Conservation (phyloP, 805 yeast species). For the Saccharomycopsis amapae region DNA sequence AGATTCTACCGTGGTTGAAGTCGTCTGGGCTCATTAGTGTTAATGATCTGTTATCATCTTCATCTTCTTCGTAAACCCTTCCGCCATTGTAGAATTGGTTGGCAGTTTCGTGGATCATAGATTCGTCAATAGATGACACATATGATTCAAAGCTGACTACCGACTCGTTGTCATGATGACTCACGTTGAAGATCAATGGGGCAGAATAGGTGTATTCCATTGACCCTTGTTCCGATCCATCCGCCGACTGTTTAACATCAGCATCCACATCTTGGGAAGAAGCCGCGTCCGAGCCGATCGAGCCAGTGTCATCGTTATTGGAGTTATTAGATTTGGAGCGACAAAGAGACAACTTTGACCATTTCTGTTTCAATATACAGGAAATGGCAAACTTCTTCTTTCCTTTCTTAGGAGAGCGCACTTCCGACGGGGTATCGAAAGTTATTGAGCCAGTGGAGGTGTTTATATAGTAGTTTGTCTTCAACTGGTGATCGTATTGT, state of each 20-base stretch:
- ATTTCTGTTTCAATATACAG: not conserved
- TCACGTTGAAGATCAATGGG: not conserved
- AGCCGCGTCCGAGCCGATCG: not conserved
- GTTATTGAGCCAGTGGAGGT: conserved; percentile 9
- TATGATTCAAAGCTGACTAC: conserved; percentile 16
- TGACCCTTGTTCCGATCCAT: not conserved
- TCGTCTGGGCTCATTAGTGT: conserved; percentile 21
- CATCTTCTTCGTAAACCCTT: not conserved
- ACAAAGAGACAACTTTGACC: conserved; percentile 2
- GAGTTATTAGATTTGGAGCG: not conserved
- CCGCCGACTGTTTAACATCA: not conserved
- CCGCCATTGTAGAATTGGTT: conserved; percentile 12
- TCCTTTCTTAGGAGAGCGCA: not conserved
- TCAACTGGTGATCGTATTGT: conserved; percentile 12
- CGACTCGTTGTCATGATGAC: not conserved
- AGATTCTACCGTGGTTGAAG: not conserved
- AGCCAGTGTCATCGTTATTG: not conserved
- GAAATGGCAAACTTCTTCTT: conserved; percentile 2
- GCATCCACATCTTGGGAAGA: not conserved
- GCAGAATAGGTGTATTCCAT: not conserved
- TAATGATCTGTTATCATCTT: not conserved
- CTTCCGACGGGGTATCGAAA: conserved; percentile 18
- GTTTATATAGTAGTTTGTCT: conserved; percentile 11
- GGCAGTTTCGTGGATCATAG: conserved; percentile 14
- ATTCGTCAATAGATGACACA: conserved; percentile 17